A percentile compares a stretch with the other conserved stretches of the same genome.
Evolutionary conservation across 169 alveolate genomes (phyloP).

Genomic region (Ophryocystis elektroscirrha): DNA sequence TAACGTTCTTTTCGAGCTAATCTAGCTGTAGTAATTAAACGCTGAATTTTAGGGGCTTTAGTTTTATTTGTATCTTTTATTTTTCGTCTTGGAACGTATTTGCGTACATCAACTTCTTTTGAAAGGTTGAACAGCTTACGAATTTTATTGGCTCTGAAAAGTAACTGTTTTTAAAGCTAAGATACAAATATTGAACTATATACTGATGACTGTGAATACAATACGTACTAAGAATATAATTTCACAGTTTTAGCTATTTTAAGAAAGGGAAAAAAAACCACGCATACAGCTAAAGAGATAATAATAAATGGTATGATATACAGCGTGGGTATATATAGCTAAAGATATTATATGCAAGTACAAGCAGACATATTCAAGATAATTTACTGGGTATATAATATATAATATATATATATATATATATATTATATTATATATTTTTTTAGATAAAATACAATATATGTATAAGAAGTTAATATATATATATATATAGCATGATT

Average conservation of each 20-base stretch:
- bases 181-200: neutral
- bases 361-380: too few species aligned
- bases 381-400: too few species aligned
- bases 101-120: conserved; percentile 75
- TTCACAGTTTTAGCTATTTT: conserved; percentile 72
- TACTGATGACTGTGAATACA: neutral
- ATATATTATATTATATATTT: too few species aligned
- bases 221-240: neutral
- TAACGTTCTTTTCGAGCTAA: conserved; percentile 92
- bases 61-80: conserved; percentile 41
- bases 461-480: too few species aligned
- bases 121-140: conserved; percentile 71
- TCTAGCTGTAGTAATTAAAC: conserved; percentile 92
- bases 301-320: neutral
- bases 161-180: neutral
- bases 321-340: neutral
- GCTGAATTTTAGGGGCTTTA: conserved; percentile 94
- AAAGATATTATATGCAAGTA: neutral
- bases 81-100: conserved; percentile 68
- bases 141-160: conserved; percentile 55
- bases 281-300: neutral
- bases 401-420: too few species aligned
- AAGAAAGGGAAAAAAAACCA: conserved; percentile 72
- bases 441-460: too few species aligned
- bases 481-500: too few species aligned